Conservation (phyloP, 2,329 filamentous ascomycete species). For the Botryosphaeria dothidea region DNA sequence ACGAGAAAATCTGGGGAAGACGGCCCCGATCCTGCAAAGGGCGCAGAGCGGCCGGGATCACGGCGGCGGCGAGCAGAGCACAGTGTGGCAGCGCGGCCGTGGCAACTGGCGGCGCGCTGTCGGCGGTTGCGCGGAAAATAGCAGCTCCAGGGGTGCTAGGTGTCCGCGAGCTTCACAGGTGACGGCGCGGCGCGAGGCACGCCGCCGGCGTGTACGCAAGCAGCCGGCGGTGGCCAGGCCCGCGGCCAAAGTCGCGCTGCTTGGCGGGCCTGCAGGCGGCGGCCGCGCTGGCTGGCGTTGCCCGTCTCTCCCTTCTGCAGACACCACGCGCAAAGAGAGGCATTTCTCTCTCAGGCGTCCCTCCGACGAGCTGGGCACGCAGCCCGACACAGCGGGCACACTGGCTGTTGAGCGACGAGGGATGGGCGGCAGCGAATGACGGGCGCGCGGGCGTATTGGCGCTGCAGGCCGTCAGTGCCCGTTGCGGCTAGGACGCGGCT, state of each 20-base stretch:
- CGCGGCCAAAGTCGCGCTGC: background rate
- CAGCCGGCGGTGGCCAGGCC: background rate
- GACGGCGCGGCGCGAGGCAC: background rate
- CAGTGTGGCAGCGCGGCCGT: background rate
- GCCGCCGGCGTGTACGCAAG: background rate
- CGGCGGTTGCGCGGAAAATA: conserved; percentile 14
- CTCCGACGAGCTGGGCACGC: background rate
- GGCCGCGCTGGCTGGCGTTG: background rate
- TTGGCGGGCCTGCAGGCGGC: background rate
- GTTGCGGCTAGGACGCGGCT: conserved; percentile 10
- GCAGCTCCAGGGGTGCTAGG: background rate
- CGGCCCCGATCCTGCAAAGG: conserved; percentile 10
- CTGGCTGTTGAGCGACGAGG: conserved; percentile 11
- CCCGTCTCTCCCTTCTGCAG: background rate
- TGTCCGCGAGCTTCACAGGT: background rate
- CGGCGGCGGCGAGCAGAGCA: background rate
- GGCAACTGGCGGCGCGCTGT: background rate
- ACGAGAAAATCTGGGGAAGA: conserved; percentile 17
- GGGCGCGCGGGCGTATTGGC: background rate
- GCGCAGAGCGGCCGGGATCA: background rate
- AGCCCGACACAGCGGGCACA: background rate
- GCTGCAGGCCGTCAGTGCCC: background rate
- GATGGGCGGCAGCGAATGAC: background rate
- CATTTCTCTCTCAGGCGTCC: background rate
- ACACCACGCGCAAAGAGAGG: too few species aligned